Percentiles rank a stretch among this genome's conserved stretches.
phyloP scores from a whole-genome alignment of 371 early-diverging fungal genomes.

The Rhizopus arrhizus region DNA sequence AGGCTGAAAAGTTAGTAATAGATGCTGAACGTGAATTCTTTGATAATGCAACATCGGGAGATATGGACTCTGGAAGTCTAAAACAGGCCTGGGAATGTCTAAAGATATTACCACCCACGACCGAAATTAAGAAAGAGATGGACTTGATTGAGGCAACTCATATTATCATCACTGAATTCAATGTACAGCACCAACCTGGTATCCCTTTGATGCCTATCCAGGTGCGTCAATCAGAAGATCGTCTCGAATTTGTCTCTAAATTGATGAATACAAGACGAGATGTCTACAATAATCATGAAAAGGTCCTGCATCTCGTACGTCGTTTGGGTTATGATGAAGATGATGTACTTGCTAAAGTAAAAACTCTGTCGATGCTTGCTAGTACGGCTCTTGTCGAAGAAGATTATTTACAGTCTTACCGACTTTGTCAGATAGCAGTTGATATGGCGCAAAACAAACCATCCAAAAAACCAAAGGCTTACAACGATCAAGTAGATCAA shows the following conservation, averaged over 20 bases:
- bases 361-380: slow-evolving; percentile 58
- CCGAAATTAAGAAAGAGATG: slow-evolving; percentile 63
- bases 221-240: slow-evolving; percentile 66
- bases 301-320: slow-evolving; percentile 61
- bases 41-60: slow-evolving; percentile 76
- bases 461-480: slow-evolving; percentile 29
- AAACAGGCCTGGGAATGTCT: slow-evolving; percentile 79
- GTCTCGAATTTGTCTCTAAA: slow-evolving; percentile 66
- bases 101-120: slow-evolving; percentile 64
- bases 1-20: slow-evolving; percentile 67
- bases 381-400: slow-evolving; percentile 62
- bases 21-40: slow-evolving; percentile 75
- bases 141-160: slow-evolving; percentile 78
- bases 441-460: slow-evolving; percentile 34
- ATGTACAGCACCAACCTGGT: slow-evolving; percentile 54
- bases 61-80: slow-evolving; percentile 67
- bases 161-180: slow-evolving; percentile 60
- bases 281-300: slow-evolving; percentile 51
- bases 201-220: slow-evolving; percentile 75
- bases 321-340: slow-evolving; percentile 58
- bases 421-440: slow-evolving; percentile 54
- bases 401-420: slow-evolving; percentile 54
- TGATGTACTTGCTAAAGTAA: slow-evolving; percentile 55
- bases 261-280: slow-evolving; percentile 56
- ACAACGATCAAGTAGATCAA: slow-evolving; percentile 54